Percentiles rank a stretch among this genome's conserved stretches.
These are phyloP conservation scores for Myxozyma lipomycoides DNA, from an alignment of 805 yeast species.

Conservation along the genomic window DNA sequence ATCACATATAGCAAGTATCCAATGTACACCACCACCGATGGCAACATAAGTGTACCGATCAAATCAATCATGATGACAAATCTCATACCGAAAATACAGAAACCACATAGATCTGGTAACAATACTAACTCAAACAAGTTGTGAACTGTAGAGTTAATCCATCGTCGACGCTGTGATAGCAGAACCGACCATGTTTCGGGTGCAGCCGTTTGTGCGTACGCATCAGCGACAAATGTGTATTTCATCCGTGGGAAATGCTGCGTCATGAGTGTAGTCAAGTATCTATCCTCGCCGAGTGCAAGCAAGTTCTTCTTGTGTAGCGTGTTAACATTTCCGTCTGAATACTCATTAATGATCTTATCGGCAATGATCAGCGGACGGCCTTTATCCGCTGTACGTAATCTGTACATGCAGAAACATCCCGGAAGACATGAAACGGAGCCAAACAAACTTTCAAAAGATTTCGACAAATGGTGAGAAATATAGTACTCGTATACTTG, in stretches of 20 bases:
- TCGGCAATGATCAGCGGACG: conserved; percentile 58
- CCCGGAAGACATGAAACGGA: conserved; percentile 65
- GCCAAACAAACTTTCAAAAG: conserved; percentile 59
- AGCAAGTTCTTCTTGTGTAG: conserved; percentile 59
- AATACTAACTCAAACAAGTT: conserved; percentile 55
- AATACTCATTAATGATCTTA: conserved; percentile 55
- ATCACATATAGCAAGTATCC: conserved; percentile 51
- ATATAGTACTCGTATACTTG: conserved; percentile 63
- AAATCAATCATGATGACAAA: conserved; percentile 55
- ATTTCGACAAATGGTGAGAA: conserved; percentile 61
- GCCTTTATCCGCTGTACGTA: conserved; percentile 45
- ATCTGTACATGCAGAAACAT: conserved; percentile 57
- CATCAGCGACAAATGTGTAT: conserved; percentile 54
- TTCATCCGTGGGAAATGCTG: conserved; percentile 54
- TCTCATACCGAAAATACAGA: conserved; percentile 58
- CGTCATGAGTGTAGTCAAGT: conserved; percentile 54
- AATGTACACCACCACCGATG: conserved; percentile 54
- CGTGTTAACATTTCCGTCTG: conserved; percentile 54
- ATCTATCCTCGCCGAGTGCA: conserved; percentile 60
- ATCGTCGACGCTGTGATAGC: conserved; percentile 57
- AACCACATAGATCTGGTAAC: conserved; percentile 58
- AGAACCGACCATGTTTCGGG: conserved; percentile 51
- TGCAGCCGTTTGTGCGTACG: conserved; percentile 54
- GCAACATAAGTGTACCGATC: conserved; percentile 56
- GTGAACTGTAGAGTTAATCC: conserved; percentile 66